Conservation (phyloP, 345 rosid genomes). For the Dimocarpus longan region DNA sequence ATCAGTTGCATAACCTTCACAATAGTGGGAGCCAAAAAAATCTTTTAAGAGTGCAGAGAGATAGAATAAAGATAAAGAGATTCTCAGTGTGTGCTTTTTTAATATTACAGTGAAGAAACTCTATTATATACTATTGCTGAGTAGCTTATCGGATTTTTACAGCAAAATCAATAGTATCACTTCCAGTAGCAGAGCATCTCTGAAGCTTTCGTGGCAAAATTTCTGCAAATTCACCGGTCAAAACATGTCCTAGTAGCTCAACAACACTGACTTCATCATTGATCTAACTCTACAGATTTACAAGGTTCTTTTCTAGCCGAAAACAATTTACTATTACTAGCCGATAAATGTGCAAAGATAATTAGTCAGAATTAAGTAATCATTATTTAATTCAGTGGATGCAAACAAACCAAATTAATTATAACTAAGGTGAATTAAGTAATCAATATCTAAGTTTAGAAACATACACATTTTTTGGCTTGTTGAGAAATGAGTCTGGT, state of each 20-base stretch:
- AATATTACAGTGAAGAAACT: not conserved
- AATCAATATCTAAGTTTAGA: not conserved
- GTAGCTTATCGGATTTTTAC: not conserved
- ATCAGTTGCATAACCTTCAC: not conserved
- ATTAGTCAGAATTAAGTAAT: not conserved
- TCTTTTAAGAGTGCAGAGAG: not conserved
- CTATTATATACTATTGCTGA: not conserved
- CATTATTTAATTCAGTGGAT: not conserved
- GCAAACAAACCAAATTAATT: not conserved
- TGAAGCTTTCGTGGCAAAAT: not conserved
- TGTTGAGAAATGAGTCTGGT: conserved; percentile 14
- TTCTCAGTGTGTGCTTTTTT: not conserved
- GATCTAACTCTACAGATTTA: not conserved
- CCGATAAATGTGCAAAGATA: not conserved
- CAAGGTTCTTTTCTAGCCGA: not conserved
- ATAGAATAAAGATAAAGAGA: not conserved
- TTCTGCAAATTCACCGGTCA: not conserved
- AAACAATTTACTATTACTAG: not conserved
- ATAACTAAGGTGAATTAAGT: not conserved
- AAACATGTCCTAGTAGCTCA: not conserved
- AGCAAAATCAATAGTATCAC: no score
- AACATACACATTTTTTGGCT: conserved; percentile 24
- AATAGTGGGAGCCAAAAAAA: not conserved
- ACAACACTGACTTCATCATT: not conserved
- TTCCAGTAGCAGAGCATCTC: not conserved